A percentile compares a stretch with the other conserved stretches of the same genome.
Evolutionary conservation across 2,329 filamentous ascomycete genomes (phyloP).

Genomic region (Fusarium pseudoanthophilum): DNA sequence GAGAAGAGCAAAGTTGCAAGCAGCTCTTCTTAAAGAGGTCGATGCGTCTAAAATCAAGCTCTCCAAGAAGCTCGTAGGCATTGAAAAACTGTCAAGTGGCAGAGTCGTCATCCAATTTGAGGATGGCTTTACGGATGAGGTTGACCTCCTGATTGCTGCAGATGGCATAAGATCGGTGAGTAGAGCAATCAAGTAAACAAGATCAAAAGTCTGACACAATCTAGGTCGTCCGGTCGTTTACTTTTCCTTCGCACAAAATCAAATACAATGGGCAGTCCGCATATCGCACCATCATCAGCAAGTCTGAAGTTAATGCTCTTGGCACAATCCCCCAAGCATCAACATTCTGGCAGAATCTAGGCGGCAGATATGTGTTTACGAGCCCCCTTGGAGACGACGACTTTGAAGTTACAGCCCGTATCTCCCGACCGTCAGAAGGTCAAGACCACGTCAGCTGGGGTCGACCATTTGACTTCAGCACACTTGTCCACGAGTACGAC

Average conservation of each 20-base stretch:
- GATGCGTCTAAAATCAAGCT: slow-evolving; percentile 56
- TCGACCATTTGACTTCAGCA: slow-evolving; percentile 35
- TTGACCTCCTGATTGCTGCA: slow-evolving; percentile 62
- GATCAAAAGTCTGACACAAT: neutral
- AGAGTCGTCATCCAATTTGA: slow-evolving; percentile 58
- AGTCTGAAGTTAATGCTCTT: slow-evolving; percentile 39
- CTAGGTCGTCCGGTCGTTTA: slow-evolving; percentile 54
- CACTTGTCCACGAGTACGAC: slow-evolving; percentile 39
- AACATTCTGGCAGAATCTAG: slow-evolving; percentile 49
- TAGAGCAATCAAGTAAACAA: neutral
- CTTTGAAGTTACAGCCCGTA: slow-evolving; percentile 48
- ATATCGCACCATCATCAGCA: slow-evolving; percentile 48
- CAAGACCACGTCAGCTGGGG: slow-evolving; percentile 48
- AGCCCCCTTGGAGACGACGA: slow-evolving; percentile 49
- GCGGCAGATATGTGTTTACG: slow-evolving; percentile 48
- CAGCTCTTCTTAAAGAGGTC: slow-evolving; percentile 59
- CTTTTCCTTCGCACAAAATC: slow-evolving; percentile 56
- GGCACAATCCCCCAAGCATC: slow-evolving; percentile 45
- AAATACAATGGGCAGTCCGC: slow-evolving; percentile 54
- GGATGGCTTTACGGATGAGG: slow-evolving; percentile 53
- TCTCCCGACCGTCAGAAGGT: slow-evolving; percentile 28
- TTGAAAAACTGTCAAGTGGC: slow-evolving; percentile 51
- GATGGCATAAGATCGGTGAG: slow-evolving; percentile 62
- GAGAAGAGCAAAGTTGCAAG: slow-evolving; percentile 56
- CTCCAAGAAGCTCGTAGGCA: slow-evolving; percentile 54